Base-by-base conservation (phyloP, 139 green algal genomes). In the Chlamydomonas asymmetrica region DNA sequence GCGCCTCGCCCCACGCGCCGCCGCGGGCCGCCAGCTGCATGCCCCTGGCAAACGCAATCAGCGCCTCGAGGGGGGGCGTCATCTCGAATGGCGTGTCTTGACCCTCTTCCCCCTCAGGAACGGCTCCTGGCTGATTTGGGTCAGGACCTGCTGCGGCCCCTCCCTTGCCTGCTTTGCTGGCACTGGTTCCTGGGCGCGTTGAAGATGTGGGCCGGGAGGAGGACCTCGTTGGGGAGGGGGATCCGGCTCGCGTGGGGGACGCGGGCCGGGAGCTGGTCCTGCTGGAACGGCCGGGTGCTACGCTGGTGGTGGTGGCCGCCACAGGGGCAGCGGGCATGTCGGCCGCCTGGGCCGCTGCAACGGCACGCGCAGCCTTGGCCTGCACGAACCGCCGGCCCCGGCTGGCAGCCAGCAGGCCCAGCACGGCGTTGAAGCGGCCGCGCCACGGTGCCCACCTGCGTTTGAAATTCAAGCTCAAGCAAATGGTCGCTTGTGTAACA, bases 371-470 rank as follows among this genome's bases (percentile, higher is more conserved):
- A 32, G 8, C 48, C 23, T 2, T 13, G 7, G 22, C 60, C 13
- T 66, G 60, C 4, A 76, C 22, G 45, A 25, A 72, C 32, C 37
- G 49, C 16, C 64, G 56, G 0, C 56, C 74, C 41, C 77, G 77
- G 0, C 57, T 40, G 2, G 73, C 63, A 31, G 38, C 45, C 56
- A 81, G 23, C 34, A 85, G 61, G 4, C 78, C 81, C 18, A 87
- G 23, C 52, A 88, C 41, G 5, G 61, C 63, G 56, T 84, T 70
- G 48, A 91, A 50, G 16, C 75, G 66, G 18, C 82, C 65, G 13
- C 85, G 45, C 82, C 85, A 91, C 18, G 80, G 82, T 1, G 65
- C 71, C 85, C 82, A 88, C 0, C 62, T 62, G 60, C 4, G n/a
- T n/a, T n/a, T n/a, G n/a, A n/a, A n/a, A n/a, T n/a, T n/a, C n/a